Conservation (phyloP, 352 stramenopile species). For the Phytophthora constricta region DNA sequence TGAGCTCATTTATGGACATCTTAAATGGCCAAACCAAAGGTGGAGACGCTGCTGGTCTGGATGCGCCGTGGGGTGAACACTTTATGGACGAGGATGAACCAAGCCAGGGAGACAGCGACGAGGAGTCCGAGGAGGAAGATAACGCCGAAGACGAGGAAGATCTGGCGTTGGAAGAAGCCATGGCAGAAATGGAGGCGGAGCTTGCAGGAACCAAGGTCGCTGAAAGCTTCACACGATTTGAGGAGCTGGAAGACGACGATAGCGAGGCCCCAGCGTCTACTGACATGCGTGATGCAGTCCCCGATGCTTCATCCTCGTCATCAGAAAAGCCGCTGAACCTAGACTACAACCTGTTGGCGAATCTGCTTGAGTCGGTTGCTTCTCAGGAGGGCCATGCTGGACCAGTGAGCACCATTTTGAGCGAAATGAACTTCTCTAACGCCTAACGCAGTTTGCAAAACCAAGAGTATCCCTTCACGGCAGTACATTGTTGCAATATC, state of each 20-base stretch:
- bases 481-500: constrained; percentile 22
- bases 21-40: constrained; percentile 38
- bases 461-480: background rate
- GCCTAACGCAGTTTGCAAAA: constrained; percentile 2
- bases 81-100: constrained; percentile 37
- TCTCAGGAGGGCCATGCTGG: constrained; percentile 77
- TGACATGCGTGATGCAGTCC: constrained; percentile 13
- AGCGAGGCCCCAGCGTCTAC: constrained; percentile 12
- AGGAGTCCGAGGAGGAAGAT: constrained; percentile 33
- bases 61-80: constrained; percentile 31
- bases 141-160: constrained; percentile 39
- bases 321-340: constrained; percentile 67
- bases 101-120: constrained; percentile 33
- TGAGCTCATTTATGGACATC: constrained; percentile 73
- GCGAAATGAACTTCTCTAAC: constrained; percentile 55
- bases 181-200: constrained; percentile 83
- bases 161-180: constrained; percentile 53
- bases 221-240: constrained; percentile 61
- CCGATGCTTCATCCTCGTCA: constrained; percentile 27
- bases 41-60: constrained; percentile 12
- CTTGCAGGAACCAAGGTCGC: constrained; percentile 56
- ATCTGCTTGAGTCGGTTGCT: constrained; percentile 82
- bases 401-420: constrained; percentile 79
- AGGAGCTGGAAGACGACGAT: constrained; percentile 25
- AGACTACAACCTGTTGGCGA: constrained; percentile 85